These are phyloP conservation scores for Neonectria hederae DNA, from an alignment of 2,329 filamentous ascomycete species.

Conservation along the genomic window DNA sequence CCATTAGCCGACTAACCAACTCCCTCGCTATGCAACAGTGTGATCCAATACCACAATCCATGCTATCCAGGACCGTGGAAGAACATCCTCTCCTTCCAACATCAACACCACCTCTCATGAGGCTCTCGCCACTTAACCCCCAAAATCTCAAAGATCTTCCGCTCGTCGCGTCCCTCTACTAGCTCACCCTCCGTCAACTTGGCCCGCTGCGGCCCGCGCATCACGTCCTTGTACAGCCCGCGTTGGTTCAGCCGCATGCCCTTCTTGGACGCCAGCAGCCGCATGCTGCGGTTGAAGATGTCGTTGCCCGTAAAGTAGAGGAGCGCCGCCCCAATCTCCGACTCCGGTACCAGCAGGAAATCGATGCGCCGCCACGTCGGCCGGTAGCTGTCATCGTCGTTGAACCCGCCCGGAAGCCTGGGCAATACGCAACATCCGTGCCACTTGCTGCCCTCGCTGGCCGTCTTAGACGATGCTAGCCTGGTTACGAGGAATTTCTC, in stretches of 20 bases:
- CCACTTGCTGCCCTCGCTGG: conserved; percentile 79
- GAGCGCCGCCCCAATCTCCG: conserved; percentile 83
- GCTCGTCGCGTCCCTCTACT: conserved; percentile 80
- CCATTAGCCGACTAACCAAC: not conserved
- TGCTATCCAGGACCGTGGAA: not conserved
- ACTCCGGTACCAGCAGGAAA: conserved; percentile 81
- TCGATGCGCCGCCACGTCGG: conserved; percentile 83
- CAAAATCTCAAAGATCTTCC: conserved; percentile 80
- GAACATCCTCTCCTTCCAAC: not conserved
- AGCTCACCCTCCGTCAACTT: conserved; percentile 75
- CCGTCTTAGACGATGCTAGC: conserved; percentile 65
- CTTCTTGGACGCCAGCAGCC: conserved; percentile 81
- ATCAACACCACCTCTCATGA: conserved; percentile 77
- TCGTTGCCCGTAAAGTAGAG: conserved; percentile 98
- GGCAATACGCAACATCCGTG: conserved; percentile 85
- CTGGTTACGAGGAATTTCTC: conserved; percentile 74
- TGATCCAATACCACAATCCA: not conserved
- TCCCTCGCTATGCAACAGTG: not conserved
- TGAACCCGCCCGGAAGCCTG: conserved; percentile 43
- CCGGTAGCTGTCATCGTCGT: conserved; percentile 45
- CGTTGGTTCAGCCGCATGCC: conserved; percentile 86
- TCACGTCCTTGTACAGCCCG: conserved; percentile 78
- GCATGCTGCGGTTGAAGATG: conserved; percentile 89
- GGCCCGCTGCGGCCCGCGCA: conserved; percentile 64
- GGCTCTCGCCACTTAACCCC: conserved; percentile 88